Evolutionary conservation across 2,329 filamentous ascomycete species (phyloP).

Genomic region (Seiridium unicorne): DNA sequence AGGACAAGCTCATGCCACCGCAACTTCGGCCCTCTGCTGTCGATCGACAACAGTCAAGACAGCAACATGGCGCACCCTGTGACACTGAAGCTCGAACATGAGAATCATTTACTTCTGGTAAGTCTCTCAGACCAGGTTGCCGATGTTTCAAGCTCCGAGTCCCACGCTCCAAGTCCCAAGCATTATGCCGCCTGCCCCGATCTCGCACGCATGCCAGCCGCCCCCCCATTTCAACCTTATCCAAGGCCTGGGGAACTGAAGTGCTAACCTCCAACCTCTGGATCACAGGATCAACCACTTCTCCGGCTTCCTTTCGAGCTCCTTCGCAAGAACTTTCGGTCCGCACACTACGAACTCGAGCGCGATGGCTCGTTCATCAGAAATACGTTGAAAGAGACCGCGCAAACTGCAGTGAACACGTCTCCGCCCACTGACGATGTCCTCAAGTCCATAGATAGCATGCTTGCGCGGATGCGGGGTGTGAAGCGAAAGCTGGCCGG

Average conservation of each 20-base stretch:
- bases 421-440: conserved; percentile 65
- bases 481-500: conserved; percentile 83
- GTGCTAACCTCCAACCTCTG: neutral
- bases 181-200: no score
- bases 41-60: neutral
- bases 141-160: neutral
- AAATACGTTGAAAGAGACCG: conserved; percentile 59
- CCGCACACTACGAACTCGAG: conserved; percentile 74
- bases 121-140: conserved; percentile 15
- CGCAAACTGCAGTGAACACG: conserved; percentile 65
- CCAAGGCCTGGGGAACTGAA: no score
- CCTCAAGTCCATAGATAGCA: conserved; percentile 78
- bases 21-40: no score
- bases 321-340: conserved; percentile 90
- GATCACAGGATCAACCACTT: conserved; percentile 82
- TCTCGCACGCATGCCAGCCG: no score
- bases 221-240: no score
- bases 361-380: conserved; percentile 65
- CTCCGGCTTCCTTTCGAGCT: conserved; percentile 91
- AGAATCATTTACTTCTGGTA: conserved; percentile 74
- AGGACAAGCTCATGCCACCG: neutral
- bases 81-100: conserved; percentile 62
- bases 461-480: conserved; percentile 80
- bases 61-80: neutral
- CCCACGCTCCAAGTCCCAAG: neutral